These are phyloP conservation scores for Cavenderia fasciculata DNA, from an alignment of 78 protist genomes.

Conservation along the genomic window DNA sequence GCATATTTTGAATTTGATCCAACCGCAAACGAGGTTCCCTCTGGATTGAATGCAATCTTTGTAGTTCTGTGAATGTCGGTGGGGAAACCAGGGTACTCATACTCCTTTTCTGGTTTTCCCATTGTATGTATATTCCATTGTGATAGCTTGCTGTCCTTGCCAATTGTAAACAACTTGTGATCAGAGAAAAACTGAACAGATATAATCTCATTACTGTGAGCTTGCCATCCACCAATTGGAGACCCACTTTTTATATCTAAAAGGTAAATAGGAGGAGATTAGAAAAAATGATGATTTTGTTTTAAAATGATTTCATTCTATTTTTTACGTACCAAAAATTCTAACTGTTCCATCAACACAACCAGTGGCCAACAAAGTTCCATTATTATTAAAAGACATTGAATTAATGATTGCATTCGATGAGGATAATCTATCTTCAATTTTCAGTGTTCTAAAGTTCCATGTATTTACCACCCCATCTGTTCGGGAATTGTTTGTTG, in stretches of 20 bases:
- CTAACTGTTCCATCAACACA: conserved; percentile 67
- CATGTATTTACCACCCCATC: conserved; percentile 63
- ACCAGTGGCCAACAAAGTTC: conserved; percentile 61
- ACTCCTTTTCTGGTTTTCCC: conserved; percentile 62
- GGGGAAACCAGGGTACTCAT: conserved; percentile 72
- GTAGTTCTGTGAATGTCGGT: conserved; percentile 54
- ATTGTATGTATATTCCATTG: conserved; percentile 64
- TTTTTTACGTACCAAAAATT: conserved; percentile 29
- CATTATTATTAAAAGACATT: conserved; percentile 43
- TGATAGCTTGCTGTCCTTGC: conserved; percentile 38
- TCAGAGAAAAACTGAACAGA: conserved; percentile 56
- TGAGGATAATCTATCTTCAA: conserved; percentile 41
- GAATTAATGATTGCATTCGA: conserved; percentile 40
- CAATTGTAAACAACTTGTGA: conserved; percentile 42
- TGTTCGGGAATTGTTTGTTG: conserved; percentile 7
- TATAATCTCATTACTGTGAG: conserved; percentile 30
- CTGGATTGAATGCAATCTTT: conserved; percentile 45
- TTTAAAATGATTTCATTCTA: neutral
- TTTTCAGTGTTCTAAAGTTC: conserved; percentile 64
- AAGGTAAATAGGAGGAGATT: neutral
- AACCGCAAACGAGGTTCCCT: conserved; percentile 36
- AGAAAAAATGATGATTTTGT: neutral
- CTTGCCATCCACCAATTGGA: conserved; percentile 69
- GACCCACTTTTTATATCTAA: conserved; percentile 8
- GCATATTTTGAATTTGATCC: conserved; percentile 61